Base-by-base conservation (phyloP, 331 rosid species). In the Acacia pycnantha region DNA sequence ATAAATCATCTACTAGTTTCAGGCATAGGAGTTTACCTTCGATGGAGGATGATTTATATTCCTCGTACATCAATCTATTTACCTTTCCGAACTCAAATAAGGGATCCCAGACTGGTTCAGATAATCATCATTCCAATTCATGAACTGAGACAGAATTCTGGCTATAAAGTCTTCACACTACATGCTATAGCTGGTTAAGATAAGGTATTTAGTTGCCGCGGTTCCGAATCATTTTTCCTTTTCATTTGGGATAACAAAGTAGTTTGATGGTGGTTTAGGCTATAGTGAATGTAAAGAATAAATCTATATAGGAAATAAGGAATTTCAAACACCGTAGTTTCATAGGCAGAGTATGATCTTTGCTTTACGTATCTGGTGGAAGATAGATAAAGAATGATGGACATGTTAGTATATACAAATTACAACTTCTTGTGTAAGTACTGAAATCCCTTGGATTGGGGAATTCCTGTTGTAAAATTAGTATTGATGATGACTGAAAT, bases 61-160 rank as follows among this genome's bases (percentile, higher is more conserved):
- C 88, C 48, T 92, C 98, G 0, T 95, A 93, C 82, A 97, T 97
- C 37, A 93, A 92, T 89, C 83, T 95, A 80, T 95, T 92, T 76
- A 83, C 90, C 71, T 79, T 91, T 19, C 92, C 91, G 71, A 92
- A 81, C 72, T 79, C 92, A 64, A 84, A 76, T 81, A 84, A 62
- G 35, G 69, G 69, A 62, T 16, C 92, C 21, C 84, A 68, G 43
- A 40, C 87, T 80, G 91, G 85, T 80, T 83, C 90, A 24, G 43
- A 87, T 79, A 76, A 84, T 66, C 82, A 88, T 69, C 83, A 77
- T 48, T 77, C 89, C 37, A 65, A 11, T 89, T 8, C 87, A 77
- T 33, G 92, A 88, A 48, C 82, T 53, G 69, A 85, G 86, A 87
- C 53, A 69, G 33, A 74, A 37, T 73, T 47, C 43, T 43, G 68